Base-by-base conservation (phyloP, 2,329 filamentous ascomycete species). In the Keithomyces neogunnii region DNA sequence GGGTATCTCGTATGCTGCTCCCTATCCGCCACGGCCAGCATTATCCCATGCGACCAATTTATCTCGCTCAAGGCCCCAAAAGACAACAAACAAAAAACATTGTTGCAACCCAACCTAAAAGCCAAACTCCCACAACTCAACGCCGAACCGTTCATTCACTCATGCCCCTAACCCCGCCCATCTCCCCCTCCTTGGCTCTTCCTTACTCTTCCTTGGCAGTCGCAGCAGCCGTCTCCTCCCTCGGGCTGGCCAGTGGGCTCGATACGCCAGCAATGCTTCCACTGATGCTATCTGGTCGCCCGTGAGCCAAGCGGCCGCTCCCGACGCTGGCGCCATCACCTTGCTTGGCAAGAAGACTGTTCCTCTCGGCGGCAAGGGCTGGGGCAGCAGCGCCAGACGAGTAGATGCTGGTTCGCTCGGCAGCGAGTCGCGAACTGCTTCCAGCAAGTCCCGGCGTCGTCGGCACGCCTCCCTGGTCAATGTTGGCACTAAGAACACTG, bases 371-470 rank as follows among this genome's bases (percentile, higher is more conserved):
- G 5, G 80, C 73, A 6, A 88, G 68, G 10, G 81, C 78, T 5
- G 85, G 83, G 1, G 79, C 79, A 3, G 82, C 74, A 11, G 86
- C 87, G 0, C 85, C 84, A 0, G 84, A 78, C 0, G 87, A 90
- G 70, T 96, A 96, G 49, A 96, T 82, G 64, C 86, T 89, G 13
- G 84, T 82, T n/a, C 87, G 77, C 66, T 90, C 86, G 28, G 78
- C 70, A 33, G 69, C 70, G 9, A 71, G 66, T 19, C 57, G 68
- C 28, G 73, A 62, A 50, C 60, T 67, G 39, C 73, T 73, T 47
- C 78, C 76, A 53, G 85, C 78, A 44, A 85, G 69, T 4, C 74
- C 74, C 1, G 77, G 69, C 26, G 76, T 73, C 3, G 68, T 60
- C 1, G 73, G 68, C 47, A 74, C 64, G 52, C 71, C 69, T 35